phyloP scores from a whole-genome alignment of 306 rosid species.

The Sicyos baderoa region DNA sequence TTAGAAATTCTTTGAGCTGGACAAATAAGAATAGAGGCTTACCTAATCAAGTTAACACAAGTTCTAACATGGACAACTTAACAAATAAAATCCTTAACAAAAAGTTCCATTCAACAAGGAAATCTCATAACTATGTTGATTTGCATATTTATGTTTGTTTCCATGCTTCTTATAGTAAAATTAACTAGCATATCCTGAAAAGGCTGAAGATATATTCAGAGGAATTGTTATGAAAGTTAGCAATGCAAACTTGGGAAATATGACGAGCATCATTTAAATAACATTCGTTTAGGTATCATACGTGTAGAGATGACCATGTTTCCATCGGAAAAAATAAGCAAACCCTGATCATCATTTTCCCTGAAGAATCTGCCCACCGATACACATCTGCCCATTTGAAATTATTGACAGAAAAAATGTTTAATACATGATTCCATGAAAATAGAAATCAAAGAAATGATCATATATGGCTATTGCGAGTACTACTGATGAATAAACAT shows the following conservation, averaged over 20 bases:
- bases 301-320: slow-evolving; percentile 59
- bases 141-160: not conserved
- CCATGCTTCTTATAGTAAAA: slow-evolving; percentile 5
- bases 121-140: not conserved
- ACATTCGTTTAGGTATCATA: slow-evolving; percentile 27
- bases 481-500: not conserved
- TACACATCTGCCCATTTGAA: slow-evolving; percentile 59
- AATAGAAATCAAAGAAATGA: slow-evolving; percentile 10
- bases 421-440: not conserved
- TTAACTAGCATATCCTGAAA: slow-evolving; percentile 7
- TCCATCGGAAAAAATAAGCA: slow-evolving; percentile 79
- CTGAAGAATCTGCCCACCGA: slow-evolving; percentile 69
- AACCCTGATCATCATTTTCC: slow-evolving; percentile 71
- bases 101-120: not conserved
- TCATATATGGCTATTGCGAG: slow-evolving; percentile 7
- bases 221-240: not conserved
- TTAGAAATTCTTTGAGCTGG: not conserved
- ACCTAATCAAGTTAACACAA: slow-evolving; percentile 6
- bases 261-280: not conserved
- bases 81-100: not conserved
- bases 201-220: not conserved
- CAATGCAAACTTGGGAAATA: slow-evolving; percentile 11
- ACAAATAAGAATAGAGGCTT: not conserved
- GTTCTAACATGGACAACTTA: not conserved
- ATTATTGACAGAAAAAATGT: slow-evolving; percentile 10